These are phyloP conservation scores for Beta macrorhiza DNA, from an alignment of 179 eudicot genomes.

Conservation along the genomic window DNA sequence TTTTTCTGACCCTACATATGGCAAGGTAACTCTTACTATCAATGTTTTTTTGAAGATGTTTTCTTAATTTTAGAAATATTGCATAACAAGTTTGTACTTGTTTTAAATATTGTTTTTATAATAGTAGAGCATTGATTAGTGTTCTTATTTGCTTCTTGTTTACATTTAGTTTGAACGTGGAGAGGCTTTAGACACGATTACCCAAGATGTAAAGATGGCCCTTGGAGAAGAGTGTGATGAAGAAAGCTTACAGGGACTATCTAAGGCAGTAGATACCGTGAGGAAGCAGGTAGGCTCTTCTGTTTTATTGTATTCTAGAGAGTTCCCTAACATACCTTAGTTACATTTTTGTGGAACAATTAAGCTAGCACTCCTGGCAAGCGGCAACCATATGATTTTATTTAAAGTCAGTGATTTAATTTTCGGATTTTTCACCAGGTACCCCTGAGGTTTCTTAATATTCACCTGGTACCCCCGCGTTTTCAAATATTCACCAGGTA, in stretches of 20 bases:
- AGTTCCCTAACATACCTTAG: background rate
- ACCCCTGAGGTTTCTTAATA: too few species aligned
- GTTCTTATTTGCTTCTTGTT: conserved; percentile 10
- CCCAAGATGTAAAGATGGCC: conserved; percentile 64
- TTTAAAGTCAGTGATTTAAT: too few species aligned
- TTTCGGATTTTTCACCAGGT: too few species aligned
- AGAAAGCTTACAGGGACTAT: conserved; percentile 70
- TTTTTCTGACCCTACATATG: conserved; percentile 86
- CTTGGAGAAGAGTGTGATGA: conserved; percentile 87
- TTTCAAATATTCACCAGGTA: too few species aligned
- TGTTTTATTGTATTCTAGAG: background rate
- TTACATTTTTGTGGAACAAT: background rate
- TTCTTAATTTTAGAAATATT: background rate
- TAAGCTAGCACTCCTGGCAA: too few species aligned
- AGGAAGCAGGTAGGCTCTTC: conserved; percentile 66
- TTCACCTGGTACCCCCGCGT: too few species aligned
- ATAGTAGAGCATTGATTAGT: background rate
- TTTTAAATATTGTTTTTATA: background rate
- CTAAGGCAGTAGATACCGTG: conserved; percentile 93
- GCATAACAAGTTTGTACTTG: background rate
- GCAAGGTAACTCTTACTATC: conserved; percentile 54
- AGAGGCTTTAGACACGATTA: conserved; percentile 82
- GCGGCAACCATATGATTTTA: too few species aligned
- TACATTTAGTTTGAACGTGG: conserved; percentile 90
- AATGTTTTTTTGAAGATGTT: background rate